These are phyloP conservation scores for Fusarium udum DNA, from an alignment of 2,329 filamentous ascomycete genomes.

Conservation along the genomic window DNA sequence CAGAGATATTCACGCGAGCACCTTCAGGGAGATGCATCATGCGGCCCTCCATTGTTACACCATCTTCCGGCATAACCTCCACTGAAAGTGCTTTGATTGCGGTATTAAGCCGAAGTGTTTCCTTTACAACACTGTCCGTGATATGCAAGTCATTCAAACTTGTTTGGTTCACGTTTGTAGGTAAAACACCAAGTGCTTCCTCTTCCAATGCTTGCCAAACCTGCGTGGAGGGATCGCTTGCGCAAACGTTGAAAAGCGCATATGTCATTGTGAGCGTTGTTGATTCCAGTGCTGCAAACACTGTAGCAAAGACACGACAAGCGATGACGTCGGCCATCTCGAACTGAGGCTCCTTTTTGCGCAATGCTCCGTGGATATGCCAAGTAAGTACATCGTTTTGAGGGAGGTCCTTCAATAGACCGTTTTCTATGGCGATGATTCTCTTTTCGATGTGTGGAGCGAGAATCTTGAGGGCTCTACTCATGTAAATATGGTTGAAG, in stretches of 20 bases:
- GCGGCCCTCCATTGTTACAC: fast-evolving
- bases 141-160: not conserved
- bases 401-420: fast-evolving
- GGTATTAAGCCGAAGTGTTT: not conserved
- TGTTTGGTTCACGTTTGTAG: not conserved
- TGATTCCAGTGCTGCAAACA: not conserved
- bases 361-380: not conserved
- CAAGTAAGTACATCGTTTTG: not conserved
- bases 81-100: not conserved
- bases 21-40: not conserved
- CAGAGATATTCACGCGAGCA: not conserved
- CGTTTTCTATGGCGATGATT: not conserved
- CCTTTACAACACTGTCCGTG: not conserved
- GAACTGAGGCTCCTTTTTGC: not conserved
- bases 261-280: not conserved
- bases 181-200: fast-evolving
- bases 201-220: not conserved
- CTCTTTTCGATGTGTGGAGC: not conserved
- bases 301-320: not conserved
- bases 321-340: not conserved
- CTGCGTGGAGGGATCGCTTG: fast-evolving
- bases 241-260: not conserved
- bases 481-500: not conserved
- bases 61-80: not conserved
- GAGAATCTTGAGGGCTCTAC: not conserved